Evolutionary conservation across 805 yeast species (phyloP), one percentile per base, ranked within the genome.

Genomic region (Hagleromyces aurorensis): DNA sequence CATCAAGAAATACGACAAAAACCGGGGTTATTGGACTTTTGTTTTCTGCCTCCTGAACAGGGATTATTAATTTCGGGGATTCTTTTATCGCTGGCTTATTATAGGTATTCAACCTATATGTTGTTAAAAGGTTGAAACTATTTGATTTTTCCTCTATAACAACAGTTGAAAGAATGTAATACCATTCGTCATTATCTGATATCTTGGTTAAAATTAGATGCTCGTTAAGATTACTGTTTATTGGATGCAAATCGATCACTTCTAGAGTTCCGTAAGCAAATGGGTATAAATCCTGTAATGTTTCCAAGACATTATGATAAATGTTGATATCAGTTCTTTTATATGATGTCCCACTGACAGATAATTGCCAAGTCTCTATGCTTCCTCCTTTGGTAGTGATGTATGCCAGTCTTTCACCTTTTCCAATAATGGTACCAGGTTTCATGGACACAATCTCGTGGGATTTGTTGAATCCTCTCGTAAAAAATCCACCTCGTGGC

Each of bases 201-300:
- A 71, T 65, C 4, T 72, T 58, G 0, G 75, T 62, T 29, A 78
- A 52, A 2, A 78, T 54, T 29, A 78, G 46, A 32, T 70, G 70
- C 2, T 59, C 60, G 12, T 63, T 59, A 2, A 54, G 47, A 10
- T 62, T 60, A 6, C 61, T 46, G 4, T 49, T 44, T 13, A 73
- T 43, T 14, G 75, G 68, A 50, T 76, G 75, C 13, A 81, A 55
- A 46, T 83, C 93, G 33, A 78, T 68, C 20, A 80, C 65, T 29
- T 59, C 60, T 33, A 81, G 57, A n/a, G 68, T 57, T 18, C 63
- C 52, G 8, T 57, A 57, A 0, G 80, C 67, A 19, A 71, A 70
- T 7, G 78, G 70, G 42, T 75, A 73, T 14, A 70, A 50, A 13
- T 62, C 63, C 16, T 55, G 55, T 14, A 74, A 52, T 8, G 67